Evolutionary conservation across 768 basidiomycete genomes (phyloP).

Genomic region (Amylocystis lapponica): DNA sequence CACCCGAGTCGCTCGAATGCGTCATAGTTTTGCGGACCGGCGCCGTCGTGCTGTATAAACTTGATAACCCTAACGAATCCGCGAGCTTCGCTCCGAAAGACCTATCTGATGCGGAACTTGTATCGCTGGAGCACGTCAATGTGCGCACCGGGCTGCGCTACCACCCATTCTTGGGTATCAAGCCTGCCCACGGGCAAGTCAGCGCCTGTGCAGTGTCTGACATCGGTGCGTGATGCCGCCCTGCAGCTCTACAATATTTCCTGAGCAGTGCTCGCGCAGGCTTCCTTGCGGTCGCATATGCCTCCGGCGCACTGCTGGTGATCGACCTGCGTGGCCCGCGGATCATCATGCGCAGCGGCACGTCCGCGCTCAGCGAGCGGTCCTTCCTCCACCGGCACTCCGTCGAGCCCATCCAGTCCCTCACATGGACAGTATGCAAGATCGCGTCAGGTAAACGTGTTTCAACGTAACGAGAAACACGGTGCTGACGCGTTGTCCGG

Average conservation of each 20-base stretch:
- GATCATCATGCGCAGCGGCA: constrained; percentile 48
- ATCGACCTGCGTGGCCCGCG: constrained; percentile 73
- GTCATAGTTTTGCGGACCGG: constrained; percentile 50
- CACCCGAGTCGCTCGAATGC: constrained; percentile 52
- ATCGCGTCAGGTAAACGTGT: constrained; percentile 47
- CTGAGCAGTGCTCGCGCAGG: constrained; percentile 34
- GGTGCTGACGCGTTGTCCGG: not conserved
- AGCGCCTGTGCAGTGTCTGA: constrained; percentile 61
- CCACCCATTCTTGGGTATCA: constrained; percentile 56
- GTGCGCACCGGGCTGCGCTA: constrained; percentile 39
- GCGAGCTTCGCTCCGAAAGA: constrained; percentile 17
- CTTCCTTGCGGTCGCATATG: constrained; percentile 71
- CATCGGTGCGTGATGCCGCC: constrained; percentile 58
- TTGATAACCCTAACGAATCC: constrained; percentile 17
- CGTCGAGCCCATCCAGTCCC: constrained; percentile 38
- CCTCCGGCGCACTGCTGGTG: constrained; percentile 51
- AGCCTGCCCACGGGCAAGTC: constrained; percentile 40
- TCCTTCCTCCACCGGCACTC: constrained; percentile 28
- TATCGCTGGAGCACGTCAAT: constrained; percentile 45
- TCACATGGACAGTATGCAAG: constrained; percentile 65
- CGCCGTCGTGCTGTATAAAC: constrained; percentile 48
- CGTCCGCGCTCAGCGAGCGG: constrained; percentile 36
- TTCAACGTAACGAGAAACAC: no score
- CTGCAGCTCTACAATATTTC: constrained; percentile 3
- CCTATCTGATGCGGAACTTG: constrained; percentile 43